phyloP scores from a whole-genome alignment of 352 stramenopile genomes.

The Phytopythium oedochilum region DNA sequence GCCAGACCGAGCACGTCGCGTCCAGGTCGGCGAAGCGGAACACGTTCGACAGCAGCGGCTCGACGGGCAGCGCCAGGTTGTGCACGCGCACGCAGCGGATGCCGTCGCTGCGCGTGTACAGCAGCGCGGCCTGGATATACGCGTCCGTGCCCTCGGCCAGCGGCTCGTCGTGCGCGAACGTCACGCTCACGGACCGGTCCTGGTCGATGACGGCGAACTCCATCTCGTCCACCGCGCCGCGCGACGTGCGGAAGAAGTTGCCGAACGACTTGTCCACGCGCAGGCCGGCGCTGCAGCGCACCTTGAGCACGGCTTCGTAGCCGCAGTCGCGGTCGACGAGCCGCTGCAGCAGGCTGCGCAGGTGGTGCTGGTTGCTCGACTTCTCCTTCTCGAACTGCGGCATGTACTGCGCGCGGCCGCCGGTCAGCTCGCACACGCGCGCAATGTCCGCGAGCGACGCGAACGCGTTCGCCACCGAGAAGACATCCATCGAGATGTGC shows the following conservation, averaged over 20 bases:
- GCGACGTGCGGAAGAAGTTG: constrained; percentile 60
- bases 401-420: constrained; percentile 82
- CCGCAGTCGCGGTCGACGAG: constrained; percentile 70
- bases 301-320: constrained; percentile 88
- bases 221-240: constrained; percentile 77
- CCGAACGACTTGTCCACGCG: constrained; percentile 85
- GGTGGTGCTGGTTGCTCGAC: constrained; percentile 74
- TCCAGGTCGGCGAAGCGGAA: constrained; percentile 89
- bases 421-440: constrained; percentile 80
- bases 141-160: constrained; percentile 66
- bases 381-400: constrained; percentile 85
- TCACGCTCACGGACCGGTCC: constrained; percentile 81
- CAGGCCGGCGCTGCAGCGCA: constrained; percentile 78
- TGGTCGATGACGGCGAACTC: constrained; percentile 87
- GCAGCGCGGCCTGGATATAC: constrained; percentile 86
- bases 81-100: constrained; percentile 89
- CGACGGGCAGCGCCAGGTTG: constrained; percentile 81
- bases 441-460: constrained; percentile 77
- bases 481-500: constrained; percentile 85
- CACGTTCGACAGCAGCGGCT: constrained; percentile 77
- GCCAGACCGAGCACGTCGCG: constrained; percentile 82
- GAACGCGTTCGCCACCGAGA: constrained; percentile 82
- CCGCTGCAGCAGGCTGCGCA: constrained; percentile 66
- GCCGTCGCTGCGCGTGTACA: constrained; percentile 85
- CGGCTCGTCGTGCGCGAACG: constrained; percentile 85